These are phyloP conservation scores for Dictyostelium gargantuum DNA, from an alignment of 208 protist genomes.

Conservation along the genomic window DNA sequence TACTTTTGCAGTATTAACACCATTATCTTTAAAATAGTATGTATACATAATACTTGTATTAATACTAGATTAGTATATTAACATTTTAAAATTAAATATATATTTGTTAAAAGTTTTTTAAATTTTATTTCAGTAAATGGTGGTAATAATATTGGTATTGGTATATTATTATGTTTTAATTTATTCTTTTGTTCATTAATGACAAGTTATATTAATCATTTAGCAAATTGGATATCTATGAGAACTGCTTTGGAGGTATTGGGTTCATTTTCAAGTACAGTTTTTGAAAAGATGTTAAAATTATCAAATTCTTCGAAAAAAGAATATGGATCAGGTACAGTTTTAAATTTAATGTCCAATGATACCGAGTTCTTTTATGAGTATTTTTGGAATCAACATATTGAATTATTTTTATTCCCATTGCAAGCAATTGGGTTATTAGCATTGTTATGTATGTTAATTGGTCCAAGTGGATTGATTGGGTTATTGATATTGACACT, in stretches of 20 bases:
- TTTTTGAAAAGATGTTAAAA: constrained; percentile 46
- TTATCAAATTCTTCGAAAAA: neutral
- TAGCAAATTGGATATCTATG: neutral
- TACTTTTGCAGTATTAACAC: neutral
- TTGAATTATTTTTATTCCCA: constrained; percentile 61
- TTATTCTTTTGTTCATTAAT: neutral
- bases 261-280: neutral
- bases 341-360: constrained; percentile 23
- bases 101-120: neutral
- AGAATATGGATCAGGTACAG: neutral
- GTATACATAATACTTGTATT: neutral
- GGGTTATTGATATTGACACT: constrained; percentile 72
- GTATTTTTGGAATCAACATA: constrained; percentile 37
- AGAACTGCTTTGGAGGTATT: neutral
- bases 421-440: constrained; percentile 76
- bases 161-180: neutral
- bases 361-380: constrained; percentile 20
- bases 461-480: constrained; percentile 75
- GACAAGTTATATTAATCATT: neutral
- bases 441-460: constrained; percentile 69
- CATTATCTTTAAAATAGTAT: constrained; percentile 25
- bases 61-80: no score
- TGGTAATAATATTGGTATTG: neutral
- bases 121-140: neutral
- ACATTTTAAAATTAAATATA: neutral